Conservation (phyloP, 805 yeast species). For the Barnettozyma wickerhamii region DNA sequence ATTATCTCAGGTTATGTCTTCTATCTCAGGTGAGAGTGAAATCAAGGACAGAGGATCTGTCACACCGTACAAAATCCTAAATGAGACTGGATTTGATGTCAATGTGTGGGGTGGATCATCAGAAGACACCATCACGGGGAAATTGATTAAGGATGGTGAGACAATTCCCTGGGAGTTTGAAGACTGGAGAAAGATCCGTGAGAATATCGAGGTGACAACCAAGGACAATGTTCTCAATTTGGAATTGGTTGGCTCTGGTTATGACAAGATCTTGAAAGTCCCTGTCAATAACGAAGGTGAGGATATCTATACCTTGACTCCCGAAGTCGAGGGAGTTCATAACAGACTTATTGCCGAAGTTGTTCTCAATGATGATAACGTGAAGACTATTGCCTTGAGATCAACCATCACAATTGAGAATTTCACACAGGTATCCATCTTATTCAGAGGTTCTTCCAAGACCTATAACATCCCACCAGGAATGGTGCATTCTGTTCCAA, state of each 20-base stretch:
- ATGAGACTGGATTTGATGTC: slow-evolving; percentile 83
- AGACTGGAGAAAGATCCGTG: slow-evolving; percentile 87
- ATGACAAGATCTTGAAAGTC: slow-evolving; percentile 48
- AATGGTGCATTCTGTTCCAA: slow-evolving; percentile 63
- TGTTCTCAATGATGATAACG: slow-evolving; percentile 64
- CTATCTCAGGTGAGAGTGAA: slow-evolving; percentile 47
- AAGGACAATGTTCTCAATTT: slow-evolving; percentile 61
- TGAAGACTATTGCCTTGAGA: slow-evolving; percentile 71
- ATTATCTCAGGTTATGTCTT: slow-evolving; percentile 61
- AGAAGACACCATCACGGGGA: slow-evolving; percentile 24
- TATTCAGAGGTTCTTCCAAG: slow-evolving; percentile 28
- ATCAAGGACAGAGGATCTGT: slow-evolving; percentile 69
- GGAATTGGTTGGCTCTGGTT: slow-evolving; percentile 51
- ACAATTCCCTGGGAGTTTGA: slow-evolving; percentile 84
- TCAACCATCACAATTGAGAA: slow-evolving; percentile 73
- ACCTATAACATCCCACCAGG: slow-evolving; percentile 49
- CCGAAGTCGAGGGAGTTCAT: slow-evolving; percentile 59
- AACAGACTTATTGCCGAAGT: slow-evolving; percentile 73
- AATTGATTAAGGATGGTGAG: slow-evolving; percentile 43
- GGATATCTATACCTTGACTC: slow-evolving; percentile 61
- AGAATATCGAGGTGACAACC: slow-evolving; percentile 63
- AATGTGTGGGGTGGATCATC: slow-evolving; percentile 71
- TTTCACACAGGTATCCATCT: slow-evolving; percentile 48
- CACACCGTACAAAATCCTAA: slow-evolving; percentile 74
- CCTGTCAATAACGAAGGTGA: slow-evolving; percentile 84